Conservation (phyloP, 169 alveolate genomes). For the Eimeria falciformis region DNA sequence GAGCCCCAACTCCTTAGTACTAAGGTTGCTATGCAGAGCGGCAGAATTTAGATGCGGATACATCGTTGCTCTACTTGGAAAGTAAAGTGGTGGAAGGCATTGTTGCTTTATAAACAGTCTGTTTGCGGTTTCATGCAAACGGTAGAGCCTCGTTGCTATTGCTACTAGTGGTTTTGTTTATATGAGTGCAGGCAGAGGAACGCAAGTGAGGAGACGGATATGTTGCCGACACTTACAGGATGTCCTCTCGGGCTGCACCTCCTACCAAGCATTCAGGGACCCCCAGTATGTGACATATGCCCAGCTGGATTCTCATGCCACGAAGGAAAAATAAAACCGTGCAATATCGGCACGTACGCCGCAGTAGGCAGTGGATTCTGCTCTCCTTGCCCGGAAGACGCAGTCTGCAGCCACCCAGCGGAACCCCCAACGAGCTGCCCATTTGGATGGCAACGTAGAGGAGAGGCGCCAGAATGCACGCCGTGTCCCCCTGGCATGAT, state of each 20-base stretch:
- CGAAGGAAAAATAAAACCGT: neutral
- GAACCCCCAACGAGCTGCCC: slow-evolving; percentile 46
- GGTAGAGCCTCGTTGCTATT: neutral
- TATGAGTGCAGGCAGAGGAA: slow-evolving; percentile 23
- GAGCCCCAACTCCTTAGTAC: too few species aligned
- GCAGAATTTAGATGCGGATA: too few species aligned
- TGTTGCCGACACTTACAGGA: neutral
- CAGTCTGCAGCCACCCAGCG: slow-evolving; percentile 60
- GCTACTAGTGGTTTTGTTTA: neutral
- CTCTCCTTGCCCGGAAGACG: slow-evolving; percentile 43
- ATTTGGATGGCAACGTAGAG: slow-evolving; percentile 65
- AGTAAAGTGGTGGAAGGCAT: too few species aligned
- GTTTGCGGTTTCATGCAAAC: too few species aligned
- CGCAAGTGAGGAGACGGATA: neutral
- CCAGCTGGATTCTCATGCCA: slow-evolving; percentile 68
- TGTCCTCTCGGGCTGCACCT: slow-evolving; percentile 60
- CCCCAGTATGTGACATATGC: slow-evolving; percentile 27
- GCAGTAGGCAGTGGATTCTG: slow-evolving; percentile 56
- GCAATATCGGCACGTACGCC: slow-evolving; percentile 41
- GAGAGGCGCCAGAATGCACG: slow-evolving; percentile 43
- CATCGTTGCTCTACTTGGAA: too few species aligned
- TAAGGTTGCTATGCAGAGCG: too few species aligned
- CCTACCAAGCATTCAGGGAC: neutral
- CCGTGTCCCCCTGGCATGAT: slow-evolving; percentile 62
- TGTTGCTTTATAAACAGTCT: too few species aligned